A percentile compares a stretch with the other conserved stretches of the same genome.
Conservation (phyloP, 768 basidiomycete species). For the Xerocomus brunneocitrinus region DNA sequence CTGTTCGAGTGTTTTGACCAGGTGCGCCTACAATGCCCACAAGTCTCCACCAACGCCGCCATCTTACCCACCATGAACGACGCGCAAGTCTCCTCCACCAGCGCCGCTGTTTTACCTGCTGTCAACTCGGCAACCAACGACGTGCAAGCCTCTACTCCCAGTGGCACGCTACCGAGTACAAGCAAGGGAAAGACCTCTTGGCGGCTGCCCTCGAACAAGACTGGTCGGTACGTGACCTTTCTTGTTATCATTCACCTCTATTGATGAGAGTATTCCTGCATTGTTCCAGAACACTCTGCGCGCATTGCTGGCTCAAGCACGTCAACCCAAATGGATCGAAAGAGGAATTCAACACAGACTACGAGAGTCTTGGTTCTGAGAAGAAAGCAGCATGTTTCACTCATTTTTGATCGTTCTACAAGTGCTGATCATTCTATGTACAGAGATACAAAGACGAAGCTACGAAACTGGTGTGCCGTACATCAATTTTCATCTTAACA, state of each 20-base stretch:
- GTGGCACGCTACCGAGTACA: too few species aligned
- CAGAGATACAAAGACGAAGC: not conserved
- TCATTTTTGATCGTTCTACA: not conserved
- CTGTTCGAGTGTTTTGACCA: conserved; percentile 20
- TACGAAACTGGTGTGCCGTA: not conserved
- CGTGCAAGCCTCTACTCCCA: too few species aligned
- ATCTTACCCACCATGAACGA: too few species aligned
- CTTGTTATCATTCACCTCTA: not conserved
- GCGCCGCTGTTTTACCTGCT: too few species aligned
- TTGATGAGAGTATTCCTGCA: not conserved
- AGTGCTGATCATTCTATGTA: not conserved
- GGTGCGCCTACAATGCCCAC: too few species aligned
- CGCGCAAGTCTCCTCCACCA: too few species aligned
- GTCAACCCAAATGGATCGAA: not conserved
- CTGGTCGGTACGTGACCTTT: not conserved
- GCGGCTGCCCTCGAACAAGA: not conserved
- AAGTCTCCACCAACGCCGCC: too few species aligned
- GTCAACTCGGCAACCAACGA: too few species aligned
- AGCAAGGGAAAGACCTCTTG: too few species aligned
- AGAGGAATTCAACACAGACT: not conserved
- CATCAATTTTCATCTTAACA: not conserved
- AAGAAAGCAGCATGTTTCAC: not conserved
- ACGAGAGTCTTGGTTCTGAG: not conserved
- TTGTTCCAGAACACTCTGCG: not conserved
- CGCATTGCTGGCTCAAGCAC: not conserved